These are phyloP conservation scores for Castanea crenata DNA, from an alignment of 306 rosid genomes.

Conservation along the genomic window DNA sequence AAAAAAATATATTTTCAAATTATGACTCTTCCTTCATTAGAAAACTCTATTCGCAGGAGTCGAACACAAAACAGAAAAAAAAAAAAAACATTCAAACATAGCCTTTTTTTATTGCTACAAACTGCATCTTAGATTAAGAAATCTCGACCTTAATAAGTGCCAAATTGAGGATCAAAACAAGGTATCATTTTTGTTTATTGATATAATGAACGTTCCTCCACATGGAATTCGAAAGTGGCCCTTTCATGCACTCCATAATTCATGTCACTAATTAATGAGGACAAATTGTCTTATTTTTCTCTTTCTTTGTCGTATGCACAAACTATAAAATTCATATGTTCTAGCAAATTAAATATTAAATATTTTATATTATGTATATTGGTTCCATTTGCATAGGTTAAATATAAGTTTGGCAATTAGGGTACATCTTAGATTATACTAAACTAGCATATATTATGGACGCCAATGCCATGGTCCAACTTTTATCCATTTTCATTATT, in stretches of 20 bases:
- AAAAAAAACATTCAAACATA: too few species aligned
- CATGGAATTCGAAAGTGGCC: constrained; percentile 16
- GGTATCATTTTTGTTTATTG: not conserved
- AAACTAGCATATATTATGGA: not conserved
- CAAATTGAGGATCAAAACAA: not conserved
- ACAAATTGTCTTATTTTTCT: constrained; percentile 14
- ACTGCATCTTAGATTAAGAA: not conserved
- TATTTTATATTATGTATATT: not conserved
- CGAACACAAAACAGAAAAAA: too few species aligned
- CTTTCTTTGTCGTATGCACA: constrained; percentile 6
- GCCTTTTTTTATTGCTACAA: not conserved
- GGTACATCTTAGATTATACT: not conserved
- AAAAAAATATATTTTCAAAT: too few species aligned
- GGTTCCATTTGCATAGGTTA: not conserved
- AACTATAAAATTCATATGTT: not conserved
- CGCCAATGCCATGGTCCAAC: constrained; percentile 3
- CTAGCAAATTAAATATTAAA: not conserved
- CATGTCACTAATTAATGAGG: constrained; percentile 25
- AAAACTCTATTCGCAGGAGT: not conserved
- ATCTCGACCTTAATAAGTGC: not conserved
- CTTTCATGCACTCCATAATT: constrained; percentile 20
- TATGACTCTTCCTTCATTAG: not conserved
- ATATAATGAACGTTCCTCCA: constrained; percentile 5
- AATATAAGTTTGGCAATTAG: not conserved
- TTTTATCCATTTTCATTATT: constrained; percentile 12